Evolutionary conservation across 345 rosid species (phyloP), one percentile per base, ranked within the genome.

Genomic region (Rhodamnia argentea): DNA sequence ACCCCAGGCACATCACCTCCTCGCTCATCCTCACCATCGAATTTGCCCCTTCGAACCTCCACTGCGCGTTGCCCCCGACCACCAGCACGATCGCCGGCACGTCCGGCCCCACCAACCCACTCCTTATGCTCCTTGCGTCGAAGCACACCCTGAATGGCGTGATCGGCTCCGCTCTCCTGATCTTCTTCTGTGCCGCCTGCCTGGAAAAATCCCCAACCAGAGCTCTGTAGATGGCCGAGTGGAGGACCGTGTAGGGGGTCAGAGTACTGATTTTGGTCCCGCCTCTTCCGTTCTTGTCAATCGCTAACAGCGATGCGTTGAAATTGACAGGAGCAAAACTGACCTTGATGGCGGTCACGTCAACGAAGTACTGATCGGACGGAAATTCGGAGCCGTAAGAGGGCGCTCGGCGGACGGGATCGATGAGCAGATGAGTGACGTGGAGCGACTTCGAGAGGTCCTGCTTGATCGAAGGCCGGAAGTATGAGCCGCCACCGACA

Each of bases 191-290:
- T 2, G 52, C 59, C 20, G 85, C 44, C 60, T 54, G 88, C 74
- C 53, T 87, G 10, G 27, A 74, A 82, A 94, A 89, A 11, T 90
- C 88, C 47, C 82, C 70, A 42, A 82, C 51, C 11, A 94, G 11
- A 29, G 90, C 90, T 22, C 84, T 93, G 87, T 89, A 92, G 23
- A 94, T 93, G 14, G 94, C 90, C 18, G 91, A 56, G 29, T 92
- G 89, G 60, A 92, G 11, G 16, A 84, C 57, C 1, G 93, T 86
- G 87, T 91, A 91, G 0, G 90, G 91, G 29, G 51, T 42, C 0
- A 86, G 70, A 7, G 94, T 89, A 89, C 91, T 90, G 86, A 94
- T 82, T 86, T 87, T 90, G 4, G 95, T 91, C 11, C 96, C 95
- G 18, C 95, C 95, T n/a, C 37, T 18, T 1, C 92, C 92, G 57